Conservation (phyloP, 2,329 filamentous ascomycete genomes). For the Fusarium cyanostomum region DNA sequence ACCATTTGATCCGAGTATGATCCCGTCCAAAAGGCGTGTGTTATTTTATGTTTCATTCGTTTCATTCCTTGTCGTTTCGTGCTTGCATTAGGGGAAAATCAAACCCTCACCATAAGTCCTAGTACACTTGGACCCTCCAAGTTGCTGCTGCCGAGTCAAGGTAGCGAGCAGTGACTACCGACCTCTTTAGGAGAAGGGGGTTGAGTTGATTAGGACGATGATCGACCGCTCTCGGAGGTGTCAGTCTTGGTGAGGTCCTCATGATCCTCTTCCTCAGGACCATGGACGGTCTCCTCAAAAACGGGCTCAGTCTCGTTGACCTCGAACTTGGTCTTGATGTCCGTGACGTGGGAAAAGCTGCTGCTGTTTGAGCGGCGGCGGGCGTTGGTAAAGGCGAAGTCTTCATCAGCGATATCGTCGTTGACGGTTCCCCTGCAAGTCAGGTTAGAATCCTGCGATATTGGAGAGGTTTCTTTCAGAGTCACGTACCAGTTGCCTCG, state of each 20-base stretch:
- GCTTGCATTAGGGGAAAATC: slow-evolving; percentile 30
- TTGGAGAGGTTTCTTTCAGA: not conserved
- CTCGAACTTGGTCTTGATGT: slow-evolving; percentile 98
- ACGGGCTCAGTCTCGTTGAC: slow-evolving; percentile 87
- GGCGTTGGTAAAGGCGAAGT: slow-evolving; percentile 84
- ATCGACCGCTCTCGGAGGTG: slow-evolving; percentile 68
- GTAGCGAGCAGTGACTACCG: slow-evolving; percentile 33
- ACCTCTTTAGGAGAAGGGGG: slow-evolving; percentile 18
- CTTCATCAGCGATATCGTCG: slow-evolving; percentile 84
- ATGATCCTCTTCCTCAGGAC: slow-evolving; percentile 66
- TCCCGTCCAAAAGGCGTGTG: not conserved
- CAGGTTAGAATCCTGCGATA: slow-evolving; percentile 28
- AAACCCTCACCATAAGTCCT: slow-evolving; percentile 25
- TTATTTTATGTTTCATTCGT: slow-evolving; percentile 35
- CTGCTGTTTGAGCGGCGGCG: slow-evolving; percentile 95
- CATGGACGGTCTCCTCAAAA: slow-evolving; percentile 88
- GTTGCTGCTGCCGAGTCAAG: slow-evolving; percentile 45
- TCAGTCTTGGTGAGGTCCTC: slow-evolving; percentile 66
- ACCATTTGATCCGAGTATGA: slow-evolving; percentile 8
- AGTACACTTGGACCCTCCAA: slow-evolving; percentile 35
- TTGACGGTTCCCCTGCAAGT: slow-evolving; percentile 78
- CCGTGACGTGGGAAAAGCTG: slow-evolving; percentile 73
- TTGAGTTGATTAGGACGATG: slow-evolving; percentile 58
- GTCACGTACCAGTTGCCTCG: slow-evolving; percentile 88
- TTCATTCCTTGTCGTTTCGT: slow-evolving; percentile 44